These are phyloP conservation scores for Aureobasidium vineae DNA, from an alignment of 2,329 filamentous ascomycete species.

Conservation along the genomic window DNA sequence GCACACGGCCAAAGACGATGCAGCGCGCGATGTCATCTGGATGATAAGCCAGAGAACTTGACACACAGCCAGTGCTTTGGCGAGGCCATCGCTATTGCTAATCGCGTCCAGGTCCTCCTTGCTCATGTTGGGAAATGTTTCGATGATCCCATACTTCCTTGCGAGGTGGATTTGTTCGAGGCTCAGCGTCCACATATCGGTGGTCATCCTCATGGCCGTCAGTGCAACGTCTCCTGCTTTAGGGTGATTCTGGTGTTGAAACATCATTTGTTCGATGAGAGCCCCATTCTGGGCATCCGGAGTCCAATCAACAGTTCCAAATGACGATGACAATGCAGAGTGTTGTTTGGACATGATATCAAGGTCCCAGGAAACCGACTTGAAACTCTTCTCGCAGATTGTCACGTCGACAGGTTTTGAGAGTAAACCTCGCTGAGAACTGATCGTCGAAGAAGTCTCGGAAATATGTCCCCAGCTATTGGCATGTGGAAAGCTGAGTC, in stretches of 20 bases:
- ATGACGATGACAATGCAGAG: not conserved
- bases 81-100: slow-evolving; percentile 21
- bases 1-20: not conserved
- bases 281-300: not conserved
- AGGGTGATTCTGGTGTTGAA: not conserved
- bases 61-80: slow-evolving; percentile 19
- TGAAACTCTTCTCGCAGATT: slow-evolving; percentile 8
- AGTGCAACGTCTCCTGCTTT: not conserved
- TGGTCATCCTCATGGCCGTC: slow-evolving; percentile 5
- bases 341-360: not conserved
- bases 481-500: not conserved
- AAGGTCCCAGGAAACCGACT: not conserved
- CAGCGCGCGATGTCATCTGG: slow-evolving; percentile 14
- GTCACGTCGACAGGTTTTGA: not conserved
- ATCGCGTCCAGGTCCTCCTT: slow-evolving; percentile 19
- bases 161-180: slow-evolving; percentile 11
- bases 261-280: slow-evolving; percentile 5
- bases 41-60: slow-evolving; percentile 24
- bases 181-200: slow-evolving; percentile 1
- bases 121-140: slow-evolving; percentile 11
- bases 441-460: not conserved
- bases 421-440: not conserved
- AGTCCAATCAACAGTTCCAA: not conserved
- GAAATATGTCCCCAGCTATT: not conserved
- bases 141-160: not conserved